phyloP scores from a whole-genome alignment of 1,284 basidiomycete genomes.

The Somion occarium region DNA sequence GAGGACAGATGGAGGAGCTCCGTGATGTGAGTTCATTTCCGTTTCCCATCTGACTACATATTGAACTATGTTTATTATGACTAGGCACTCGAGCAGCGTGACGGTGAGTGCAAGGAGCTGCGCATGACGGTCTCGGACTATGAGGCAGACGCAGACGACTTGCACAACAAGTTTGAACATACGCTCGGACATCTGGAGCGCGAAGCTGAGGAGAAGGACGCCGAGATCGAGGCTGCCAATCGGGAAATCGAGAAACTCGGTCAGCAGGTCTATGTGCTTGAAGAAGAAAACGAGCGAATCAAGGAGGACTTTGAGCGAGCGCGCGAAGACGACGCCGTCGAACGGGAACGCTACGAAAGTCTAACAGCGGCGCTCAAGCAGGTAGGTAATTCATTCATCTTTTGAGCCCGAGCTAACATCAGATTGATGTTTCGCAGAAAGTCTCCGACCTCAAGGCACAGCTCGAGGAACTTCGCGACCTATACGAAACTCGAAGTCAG shows the following conservation, averaged over 20 bases:
- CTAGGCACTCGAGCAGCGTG: conserved; percentile 69
- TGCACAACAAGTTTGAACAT: conserved; percentile 70
- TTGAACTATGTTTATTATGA: conserved; percentile 4
- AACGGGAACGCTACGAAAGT: conserved; percentile 69
- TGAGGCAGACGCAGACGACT: conserved; percentile 62
- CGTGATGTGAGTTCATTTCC: conserved; percentile 56
- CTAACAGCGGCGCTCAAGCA: conserved; percentile 76
- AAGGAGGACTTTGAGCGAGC: conserved; percentile 46
- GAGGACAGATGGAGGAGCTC: conserved; percentile 67
- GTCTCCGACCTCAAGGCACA: conserved; percentile 54
- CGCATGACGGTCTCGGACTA: conserved; percentile 69
- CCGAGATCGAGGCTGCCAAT: conserved; percentile 63
- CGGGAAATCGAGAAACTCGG: conserved; percentile 72
- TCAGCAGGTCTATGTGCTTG: conserved; percentile 55
- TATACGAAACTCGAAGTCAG: conserved; percentile 54
- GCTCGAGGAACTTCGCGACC: conserved; percentile 54
- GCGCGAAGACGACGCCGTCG: conserved; percentile 64
- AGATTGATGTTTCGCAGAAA: conserved; percentile 65
- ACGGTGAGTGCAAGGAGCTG: conserved; percentile 69
- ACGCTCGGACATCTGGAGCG: conserved; percentile 68
- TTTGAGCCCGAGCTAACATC: no score
- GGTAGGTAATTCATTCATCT: conserved; percentile 33
- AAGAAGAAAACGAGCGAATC: conserved; percentile 50
- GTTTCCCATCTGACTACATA: neutral
- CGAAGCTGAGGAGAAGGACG: conserved; percentile 67